A percentile compares a stretch with the other conserved stretches of the same genome.
Conservation (phyloP, 2,329 filamentous ascomycete genomes). For the Penicillium hesseltinei region DNA sequence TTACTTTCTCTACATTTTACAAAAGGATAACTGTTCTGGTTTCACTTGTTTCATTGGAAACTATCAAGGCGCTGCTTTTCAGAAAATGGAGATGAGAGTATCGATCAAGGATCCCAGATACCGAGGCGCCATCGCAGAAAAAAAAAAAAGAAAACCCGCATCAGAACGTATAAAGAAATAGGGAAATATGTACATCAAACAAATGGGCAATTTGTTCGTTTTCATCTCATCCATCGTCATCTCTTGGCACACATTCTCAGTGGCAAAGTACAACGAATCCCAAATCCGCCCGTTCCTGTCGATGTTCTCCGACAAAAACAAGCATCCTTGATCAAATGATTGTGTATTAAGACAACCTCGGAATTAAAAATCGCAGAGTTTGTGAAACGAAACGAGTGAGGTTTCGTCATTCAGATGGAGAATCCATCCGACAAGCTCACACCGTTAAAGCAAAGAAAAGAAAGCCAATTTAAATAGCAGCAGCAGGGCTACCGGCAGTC, state of each 20-base stretch:
- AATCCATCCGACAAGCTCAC: background rate
- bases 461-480: conserved; percentile 22
- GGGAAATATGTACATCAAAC: conserved; percentile 30
- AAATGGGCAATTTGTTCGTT: conserved; percentile 26
- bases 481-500: conserved; percentile 31
- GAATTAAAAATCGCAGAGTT: conserved; percentile 12
- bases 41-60: conserved; percentile 27
- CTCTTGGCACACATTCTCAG: background rate
- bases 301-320: background rate
- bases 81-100: conserved; percentile 14
- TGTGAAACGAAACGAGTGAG: conserved; percentile 5
- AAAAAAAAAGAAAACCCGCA: conserved; percentile 15
- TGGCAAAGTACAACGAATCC: background rate
- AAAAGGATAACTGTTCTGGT: conserved; percentile 7
- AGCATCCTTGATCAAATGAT: conserved; percentile 22
- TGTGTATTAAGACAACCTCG: conserved; percentile 13
- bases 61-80: conserved; percentile 25
- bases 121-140: conserved; percentile 24
- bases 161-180: conserved; percentile 4
- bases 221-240: conserved; percentile 10
- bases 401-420: background rate
- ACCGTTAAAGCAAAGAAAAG: background rate
- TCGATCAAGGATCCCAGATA: conserved; percentile 27
- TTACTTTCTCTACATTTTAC: background rate
- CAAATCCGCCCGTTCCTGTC: background rate